Base-by-base conservation (phyloP, 148 eudicot genomes). In the Salicornia ramosissima region DNA sequence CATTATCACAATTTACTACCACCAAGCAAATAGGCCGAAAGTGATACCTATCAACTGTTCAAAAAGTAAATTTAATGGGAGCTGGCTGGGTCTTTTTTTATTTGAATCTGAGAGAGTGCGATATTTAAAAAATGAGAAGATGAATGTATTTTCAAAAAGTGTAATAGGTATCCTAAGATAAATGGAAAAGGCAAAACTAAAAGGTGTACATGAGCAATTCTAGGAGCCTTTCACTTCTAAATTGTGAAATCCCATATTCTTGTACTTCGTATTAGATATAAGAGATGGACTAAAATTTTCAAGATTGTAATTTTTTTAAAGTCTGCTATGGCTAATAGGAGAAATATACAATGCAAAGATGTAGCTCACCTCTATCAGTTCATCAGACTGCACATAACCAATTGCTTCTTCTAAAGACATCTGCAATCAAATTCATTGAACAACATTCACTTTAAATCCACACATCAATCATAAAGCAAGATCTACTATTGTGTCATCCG, bases 381-480 rank as follows among this genome's bases (percentile, higher is more conserved):
- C 98, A 82, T 93, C 96, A 21, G 97, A 83, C 39, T 92, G 96
- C 66, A 93, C 98, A 75, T 93, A 93, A 46, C 98, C 98, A 11
- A 93, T 93, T 26, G 96, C 98, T 80, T 93, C 98, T 81, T 93
- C 98, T 18, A 93, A 95, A 33, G 88, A 80, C 79, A 93, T 90
- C 98, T 93, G 85, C 73, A 78, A 64, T 31, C 65, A 77, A 43
- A 51, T 46, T 16, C 64, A 58, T 29, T n/a, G 21, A 66, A 40
- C 40, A 28, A 40, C 21, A n/a, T 28, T 30, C 53, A 53, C 62
- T 11, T 22, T 10, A 33, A 15, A 31, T 64, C 45, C 34, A 49
- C 51, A 62, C 10, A 49, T 46, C 34, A 25, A 47, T n/a, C 22
- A 51, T 7, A 47, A 39, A n/a, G 28, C 24, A 69, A 51, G 39